Base-by-base conservation (phyloP, 257 asterid genomes). In the Scutellaria baicalensis region DNA sequence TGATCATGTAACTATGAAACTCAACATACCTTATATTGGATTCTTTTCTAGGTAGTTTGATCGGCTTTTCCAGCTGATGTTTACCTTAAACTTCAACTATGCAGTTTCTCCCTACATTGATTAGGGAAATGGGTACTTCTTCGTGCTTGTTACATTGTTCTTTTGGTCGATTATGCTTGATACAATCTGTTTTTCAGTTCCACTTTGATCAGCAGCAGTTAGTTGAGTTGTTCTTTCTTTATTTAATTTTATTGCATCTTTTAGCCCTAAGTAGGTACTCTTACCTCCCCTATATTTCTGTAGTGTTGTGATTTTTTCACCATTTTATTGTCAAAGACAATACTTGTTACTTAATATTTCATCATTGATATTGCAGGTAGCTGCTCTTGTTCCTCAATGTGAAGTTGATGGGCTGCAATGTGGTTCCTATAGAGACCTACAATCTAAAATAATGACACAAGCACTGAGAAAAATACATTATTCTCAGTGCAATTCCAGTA, bases 351-450 rank as follows among this genome's bases (percentile, higher is more conserved):
- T 1, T 75, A 17, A 18, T 74, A 45, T 57, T 72, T 69, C 58
- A 31, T 78, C 62, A 39, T 44, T n/a, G 7, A 75, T 70, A 61
- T 80, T 79, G 74, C 85, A 90, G 97, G 98, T 93, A n/a, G 99
- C 99, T 65, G 99, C 99, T 67, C 96, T 94, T 71, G 81, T 88
- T 79, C 97, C 99, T 67, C 95, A 83, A 79, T 78, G 64, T 69
- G 96, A 92, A 72, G 82, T 87, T 47, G 97, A 92, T 40, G 75
- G 84, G 18, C 54, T 35, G 5, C 78, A 82, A 33, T 64, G 80
- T 76, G 89, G 77, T 75, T 72, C 89, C 73, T 68, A 66, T 9
- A 74, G 72, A 63, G 96, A 83, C 79, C 64, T 80, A 23, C 97
- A 88, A 42, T 77, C 93, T 3, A 81, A 78, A 80, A 84, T 94